Evolutionary conservation across 257 asterid species (phyloP).

Genomic region (Solanum bulbocastanum): DNA sequence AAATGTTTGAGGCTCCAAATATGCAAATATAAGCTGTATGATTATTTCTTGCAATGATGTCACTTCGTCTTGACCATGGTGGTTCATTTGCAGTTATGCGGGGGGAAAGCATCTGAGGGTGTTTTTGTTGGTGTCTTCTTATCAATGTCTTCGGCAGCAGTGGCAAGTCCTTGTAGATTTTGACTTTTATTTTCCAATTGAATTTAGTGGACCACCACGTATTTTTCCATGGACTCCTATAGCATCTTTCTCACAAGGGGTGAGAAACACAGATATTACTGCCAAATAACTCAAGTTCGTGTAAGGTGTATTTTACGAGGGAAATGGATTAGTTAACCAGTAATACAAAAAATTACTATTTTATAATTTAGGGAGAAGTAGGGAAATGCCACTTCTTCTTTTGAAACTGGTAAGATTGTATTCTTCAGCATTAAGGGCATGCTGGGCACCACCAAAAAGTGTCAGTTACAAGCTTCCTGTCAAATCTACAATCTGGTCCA

Average conservation of each 20-base stretch:
- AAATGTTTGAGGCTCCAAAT: background rate
- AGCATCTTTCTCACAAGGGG: background rate
- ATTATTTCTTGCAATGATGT: background rate
- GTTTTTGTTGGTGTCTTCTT: constrained; percentile 84
- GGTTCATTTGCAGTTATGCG: constrained; percentile 51
- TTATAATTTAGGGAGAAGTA: background rate
- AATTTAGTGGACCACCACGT: background rate
- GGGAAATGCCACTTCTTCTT: background rate
- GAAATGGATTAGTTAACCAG: background rate
- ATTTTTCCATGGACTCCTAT: background rate
- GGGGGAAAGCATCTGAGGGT: constrained; percentile 83
- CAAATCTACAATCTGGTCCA: background rate
- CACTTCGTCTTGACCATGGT: constrained; percentile 1
- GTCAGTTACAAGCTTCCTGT: background rate
- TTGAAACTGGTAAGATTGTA: background rate
- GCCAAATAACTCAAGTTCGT: background rate
- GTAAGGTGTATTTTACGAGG: background rate
- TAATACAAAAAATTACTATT: background rate
- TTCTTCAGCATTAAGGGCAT: background rate
- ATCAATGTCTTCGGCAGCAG: constrained; percentile 92
- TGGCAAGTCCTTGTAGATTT: constrained; percentile 36
- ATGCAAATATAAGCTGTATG: background rate
- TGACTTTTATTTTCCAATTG: constrained; percentile 5
- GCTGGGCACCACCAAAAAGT: background rate
- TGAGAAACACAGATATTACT: background rate